Evolutionary conservation across 2,329 filamentous ascomycete species (phyloP).

Genomic region (Botrytis cinerea): DNA sequence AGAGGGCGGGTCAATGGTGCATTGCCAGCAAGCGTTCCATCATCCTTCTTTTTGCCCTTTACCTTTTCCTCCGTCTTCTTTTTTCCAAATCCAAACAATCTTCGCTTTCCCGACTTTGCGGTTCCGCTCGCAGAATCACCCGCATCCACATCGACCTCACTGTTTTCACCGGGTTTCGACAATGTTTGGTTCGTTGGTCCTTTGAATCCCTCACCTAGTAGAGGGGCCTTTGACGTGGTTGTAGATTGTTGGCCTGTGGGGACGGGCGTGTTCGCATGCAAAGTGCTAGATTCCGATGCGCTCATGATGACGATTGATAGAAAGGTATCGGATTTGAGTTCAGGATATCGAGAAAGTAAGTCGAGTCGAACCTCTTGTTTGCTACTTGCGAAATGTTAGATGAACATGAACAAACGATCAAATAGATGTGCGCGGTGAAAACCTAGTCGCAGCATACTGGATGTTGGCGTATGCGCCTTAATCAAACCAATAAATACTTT

Average conservation of each 20-base stretch:
- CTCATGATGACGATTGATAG: slow-evolving; percentile 34
- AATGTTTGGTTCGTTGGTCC: slow-evolving; percentile 32
- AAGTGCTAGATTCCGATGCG: slow-evolving; percentile 38
- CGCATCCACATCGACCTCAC: slow-evolving; percentile 35
- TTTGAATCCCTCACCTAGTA: slow-evolving; percentile 42
- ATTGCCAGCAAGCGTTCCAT: slow-evolving; percentile 35
- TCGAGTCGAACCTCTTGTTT: not conserved
- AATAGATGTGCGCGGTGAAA: slow-evolving; percentile 28
- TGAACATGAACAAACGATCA: slow-evolving; percentile 25
- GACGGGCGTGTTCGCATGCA: slow-evolving; percentile 37
- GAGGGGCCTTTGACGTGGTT: slow-evolving; percentile 37
- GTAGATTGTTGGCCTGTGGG: slow-evolving; percentile 30
- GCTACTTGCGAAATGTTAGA: slow-evolving; percentile 19
- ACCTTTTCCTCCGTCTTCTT: slow-evolving; percentile 56
- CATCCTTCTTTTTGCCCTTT: slow-evolving; percentile 45
- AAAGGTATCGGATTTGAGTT: not conserved
- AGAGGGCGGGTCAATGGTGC: slow-evolving; percentile 35
- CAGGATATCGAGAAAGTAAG: not conserved
- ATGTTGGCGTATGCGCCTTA: slow-evolving; percentile 29
- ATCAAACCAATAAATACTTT: slow-evolving; percentile 31
- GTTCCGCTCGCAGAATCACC: slow-evolving; percentile 41
- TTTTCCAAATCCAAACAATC: slow-evolving; percentile 63
- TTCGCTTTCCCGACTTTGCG: slow-evolving; percentile 54
- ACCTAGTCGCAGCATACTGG: slow-evolving; percentile 23
- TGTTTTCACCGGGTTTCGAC: slow-evolving; percentile 35